Evolutionary conservation across 805 yeast genomes (phyloP).

Genomic region (Debaryomyces prosopidis): DNA sequence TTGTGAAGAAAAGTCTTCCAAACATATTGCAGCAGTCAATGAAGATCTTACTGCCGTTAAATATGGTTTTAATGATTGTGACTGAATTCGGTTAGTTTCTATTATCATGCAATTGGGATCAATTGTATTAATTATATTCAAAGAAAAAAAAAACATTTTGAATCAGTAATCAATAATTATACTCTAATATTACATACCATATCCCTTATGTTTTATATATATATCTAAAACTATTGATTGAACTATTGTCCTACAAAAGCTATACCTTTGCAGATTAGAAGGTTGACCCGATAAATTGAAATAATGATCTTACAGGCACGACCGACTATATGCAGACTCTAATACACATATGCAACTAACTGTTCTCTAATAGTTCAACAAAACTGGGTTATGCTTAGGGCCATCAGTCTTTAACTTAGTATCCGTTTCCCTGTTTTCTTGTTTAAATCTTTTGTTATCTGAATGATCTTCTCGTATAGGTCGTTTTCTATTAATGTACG

Average conservation of each 20-base stretch:
- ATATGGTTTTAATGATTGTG: constrained; percentile 96
- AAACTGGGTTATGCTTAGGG: constrained; percentile 7
- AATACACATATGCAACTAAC: background rate
- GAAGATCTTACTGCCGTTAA: constrained; percentile 91
- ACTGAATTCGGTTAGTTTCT: constrained; percentile 44
- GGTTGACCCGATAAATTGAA: background rate
- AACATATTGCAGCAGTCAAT: constrained; percentile 87
- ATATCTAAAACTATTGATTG: background rate
- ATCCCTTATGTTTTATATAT: too few species aligned
- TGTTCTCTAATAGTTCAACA: constrained; percentile 8
- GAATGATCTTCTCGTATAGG: background rate
- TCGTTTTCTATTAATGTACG: background rate
- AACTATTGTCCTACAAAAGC: background rate
- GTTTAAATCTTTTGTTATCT: constrained; percentile 9
- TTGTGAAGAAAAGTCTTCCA: constrained; percentile 93
- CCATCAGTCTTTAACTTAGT: constrained; percentile 1
- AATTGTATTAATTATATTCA: background rate
- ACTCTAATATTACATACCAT: too few species aligned
- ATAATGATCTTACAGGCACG: background rate
- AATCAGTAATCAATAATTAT: background rate
- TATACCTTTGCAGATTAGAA: background rate
- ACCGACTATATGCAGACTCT: background rate
- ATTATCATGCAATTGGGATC: background rate
- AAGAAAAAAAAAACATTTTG: background rate
- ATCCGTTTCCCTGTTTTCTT: constrained; percentile 3